A percentile compares a stretch with the other conserved stretches of the same genome.
phyloP scores from a whole-genome alignment of 2,329 filamentous ascomycete genomes.

The Leptographium lundbergii region DNA sequence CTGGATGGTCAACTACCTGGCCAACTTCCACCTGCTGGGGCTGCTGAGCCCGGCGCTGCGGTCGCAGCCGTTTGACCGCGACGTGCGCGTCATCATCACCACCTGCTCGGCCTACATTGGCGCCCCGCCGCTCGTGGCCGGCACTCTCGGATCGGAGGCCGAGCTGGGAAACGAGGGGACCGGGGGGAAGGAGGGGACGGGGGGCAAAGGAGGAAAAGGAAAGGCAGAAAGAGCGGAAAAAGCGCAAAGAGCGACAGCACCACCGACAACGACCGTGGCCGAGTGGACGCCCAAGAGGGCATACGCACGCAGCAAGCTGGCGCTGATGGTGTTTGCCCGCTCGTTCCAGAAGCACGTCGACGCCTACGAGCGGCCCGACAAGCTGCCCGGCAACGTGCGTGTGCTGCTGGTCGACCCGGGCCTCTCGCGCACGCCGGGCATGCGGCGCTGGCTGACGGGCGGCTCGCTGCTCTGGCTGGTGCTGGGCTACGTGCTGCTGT shows the following conservation, averaged over 20 bases:
- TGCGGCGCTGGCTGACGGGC: conserved; percentile 71
- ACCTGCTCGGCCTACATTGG: conserved; percentile 84
- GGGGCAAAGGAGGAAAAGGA: not conserved
- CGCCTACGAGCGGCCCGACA: conserved; percentile 71
- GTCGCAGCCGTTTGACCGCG: conserved; percentile 84
- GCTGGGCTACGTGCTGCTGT: conserved; percentile 61
- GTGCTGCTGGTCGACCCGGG: conserved; percentile 85
- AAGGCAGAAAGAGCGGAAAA: not conserved
- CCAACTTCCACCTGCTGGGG: conserved; percentile 88
- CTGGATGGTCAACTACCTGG: conserved; percentile 91
- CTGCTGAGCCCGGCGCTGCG: conserved; percentile 84
- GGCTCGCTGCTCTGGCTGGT: conserved; percentile 72
- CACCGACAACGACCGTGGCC: conserved; percentile 20
- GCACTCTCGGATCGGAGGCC: not conserved
- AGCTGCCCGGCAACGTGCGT: conserved; percentile 66
- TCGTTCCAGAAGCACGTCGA: conserved; percentile 90
- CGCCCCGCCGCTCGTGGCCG: conserved; percentile 49
- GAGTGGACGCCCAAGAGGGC: conserved; percentile 43
- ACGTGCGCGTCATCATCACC: conserved; percentile 76
- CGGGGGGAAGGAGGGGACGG: no score
- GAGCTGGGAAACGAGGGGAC: not conserved
- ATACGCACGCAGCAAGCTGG: conserved; percentile 59
- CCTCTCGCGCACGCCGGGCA: conserved; percentile 72
- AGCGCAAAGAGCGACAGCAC: conserved; percentile 8
- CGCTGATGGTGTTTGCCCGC: conserved; percentile 77